Conservation (phyloP, 164 flowering plant species). For the Akebia trifoliata region DNA sequence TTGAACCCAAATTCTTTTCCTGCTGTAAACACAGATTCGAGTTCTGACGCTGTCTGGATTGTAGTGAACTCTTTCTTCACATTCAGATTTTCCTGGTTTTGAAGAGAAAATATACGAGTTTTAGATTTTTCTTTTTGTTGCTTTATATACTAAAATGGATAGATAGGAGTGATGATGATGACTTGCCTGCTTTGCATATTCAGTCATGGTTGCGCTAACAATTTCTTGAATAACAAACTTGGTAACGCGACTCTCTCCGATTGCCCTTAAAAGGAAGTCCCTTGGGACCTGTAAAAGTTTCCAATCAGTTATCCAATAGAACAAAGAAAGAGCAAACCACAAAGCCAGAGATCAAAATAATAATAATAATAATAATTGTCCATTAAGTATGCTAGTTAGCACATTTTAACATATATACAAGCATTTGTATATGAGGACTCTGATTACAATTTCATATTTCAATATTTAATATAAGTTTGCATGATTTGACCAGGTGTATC, state of each 20-base stretch:
- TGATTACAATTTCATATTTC: too few species aligned
- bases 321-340: background rate
- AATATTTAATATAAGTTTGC: too few species aligned
- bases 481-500: too few species aligned
- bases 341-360: background rate
- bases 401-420: too few species aligned
- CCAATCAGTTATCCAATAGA: background rate
- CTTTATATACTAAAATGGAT: background rate
- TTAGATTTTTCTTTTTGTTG: background rate
- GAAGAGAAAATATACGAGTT: background rate
- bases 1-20: conserved; percentile 71
- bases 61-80: conserved; percentile 67
- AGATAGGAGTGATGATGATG: background rate
- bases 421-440: too few species aligned
- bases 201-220: conserved; percentile 48
- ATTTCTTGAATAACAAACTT: conserved; percentile 76
- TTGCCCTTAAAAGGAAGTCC: conserved; percentile 49
- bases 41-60: conserved; percentile 64
- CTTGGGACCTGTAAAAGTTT: conserved; percentile 54
- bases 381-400: background rate
- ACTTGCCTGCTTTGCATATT: conserved; percentile 64
- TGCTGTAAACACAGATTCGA: conserved; percentile 41
- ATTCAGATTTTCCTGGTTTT: conserved; percentile 49
- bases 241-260: conserved; percentile 67
- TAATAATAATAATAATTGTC: too few species aligned